phyloP scores from a whole-genome alignment of 2,329 filamentous ascomycete genomes.

The Hypoxylon sp. region DNA sequence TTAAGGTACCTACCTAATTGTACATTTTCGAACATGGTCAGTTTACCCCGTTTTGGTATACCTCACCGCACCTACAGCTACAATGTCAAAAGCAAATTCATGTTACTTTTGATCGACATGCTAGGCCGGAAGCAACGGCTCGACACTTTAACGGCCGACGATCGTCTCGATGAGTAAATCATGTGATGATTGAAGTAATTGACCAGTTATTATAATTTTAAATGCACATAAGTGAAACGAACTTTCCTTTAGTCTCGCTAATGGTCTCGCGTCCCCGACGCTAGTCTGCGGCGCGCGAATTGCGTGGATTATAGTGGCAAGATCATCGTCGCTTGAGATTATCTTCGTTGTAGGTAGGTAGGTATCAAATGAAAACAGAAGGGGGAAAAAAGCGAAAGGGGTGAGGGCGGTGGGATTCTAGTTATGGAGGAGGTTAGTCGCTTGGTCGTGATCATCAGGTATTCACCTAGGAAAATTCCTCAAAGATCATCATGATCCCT shows the following conservation, averaged over 20 bases:
- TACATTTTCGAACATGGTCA: background rate
- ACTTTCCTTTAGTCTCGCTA: constrained; percentile 13
- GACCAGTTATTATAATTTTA: constrained; percentile 14
- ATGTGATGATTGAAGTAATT: background rate
- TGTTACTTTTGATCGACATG: constrained; percentile 2
- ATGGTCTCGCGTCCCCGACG: constrained; percentile 9
- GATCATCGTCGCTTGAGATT: constrained; percentile 25
- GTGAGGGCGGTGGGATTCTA: background rate
- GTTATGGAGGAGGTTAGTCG: background rate
- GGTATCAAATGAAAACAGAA: background rate
- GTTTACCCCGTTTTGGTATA: background rate
- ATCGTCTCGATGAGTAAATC: background rate
- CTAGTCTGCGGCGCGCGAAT: constrained; percentile 21
- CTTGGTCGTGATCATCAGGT: background rate
- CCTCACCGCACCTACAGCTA: background rate
- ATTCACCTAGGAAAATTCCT: background rate
- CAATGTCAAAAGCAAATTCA: background rate
- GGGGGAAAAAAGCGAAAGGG: background rate
- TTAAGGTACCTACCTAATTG: no score
- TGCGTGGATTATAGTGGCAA: constrained; percentile 32
- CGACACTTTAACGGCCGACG: background rate
- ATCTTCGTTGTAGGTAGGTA: background rate
- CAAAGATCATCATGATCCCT: background rate
- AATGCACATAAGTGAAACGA: background rate
- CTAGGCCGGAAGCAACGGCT: background rate